Base-by-base conservation (phyloP, 1,139 yeast genomes). In the Candida sanyaensis region DNA sequence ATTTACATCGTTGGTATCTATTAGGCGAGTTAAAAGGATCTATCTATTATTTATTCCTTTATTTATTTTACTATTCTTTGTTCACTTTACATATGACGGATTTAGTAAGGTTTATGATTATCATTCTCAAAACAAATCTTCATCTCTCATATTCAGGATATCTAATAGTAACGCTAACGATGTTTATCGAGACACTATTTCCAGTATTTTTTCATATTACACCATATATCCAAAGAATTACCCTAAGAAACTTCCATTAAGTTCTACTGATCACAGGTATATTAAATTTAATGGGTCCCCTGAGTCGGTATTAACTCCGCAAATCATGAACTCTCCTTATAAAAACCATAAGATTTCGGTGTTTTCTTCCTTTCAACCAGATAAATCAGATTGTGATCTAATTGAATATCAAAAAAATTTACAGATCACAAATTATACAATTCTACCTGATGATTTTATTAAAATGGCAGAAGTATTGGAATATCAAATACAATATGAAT, bases 391-490 rank as follows among this genome's bases (percentile, higher is more conserved):
- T 8, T 37, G 41, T 28, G 13, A 12, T 9, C 3, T 8, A 6
- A 37, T 37, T 4, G 17, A 37, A 7, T 26, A 37, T 27, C 21
- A 26, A 6, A 12, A 32, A 12, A 23, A 37, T 28, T n/a, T 37
- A 6, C 26, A 26, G 27, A 37, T 37, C 23, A 27, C 41, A 2
- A 12, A 27, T 13, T 10, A 37, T 26, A 5, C 9, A 9, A 24
- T 27, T 6, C n/a, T 37, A 27, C 41, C 41, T 58, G 70, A 24
- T 59, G 71, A 4, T 45, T 51, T 12, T 68, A 71, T 71, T 27
- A 41, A 32, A 41, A 27, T 41, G 33, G 27, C 23, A 1, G 6
- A 41, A 27, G 46, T 47, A 5, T 47, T 62, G n/a, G 37, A 45
- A 28, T 5, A 48, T 6, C 66, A 63, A 36, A 41, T 63, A 33